Conservation (phyloP, 768 basidiomycete species). For the Tulasnella sp. region DNA sequence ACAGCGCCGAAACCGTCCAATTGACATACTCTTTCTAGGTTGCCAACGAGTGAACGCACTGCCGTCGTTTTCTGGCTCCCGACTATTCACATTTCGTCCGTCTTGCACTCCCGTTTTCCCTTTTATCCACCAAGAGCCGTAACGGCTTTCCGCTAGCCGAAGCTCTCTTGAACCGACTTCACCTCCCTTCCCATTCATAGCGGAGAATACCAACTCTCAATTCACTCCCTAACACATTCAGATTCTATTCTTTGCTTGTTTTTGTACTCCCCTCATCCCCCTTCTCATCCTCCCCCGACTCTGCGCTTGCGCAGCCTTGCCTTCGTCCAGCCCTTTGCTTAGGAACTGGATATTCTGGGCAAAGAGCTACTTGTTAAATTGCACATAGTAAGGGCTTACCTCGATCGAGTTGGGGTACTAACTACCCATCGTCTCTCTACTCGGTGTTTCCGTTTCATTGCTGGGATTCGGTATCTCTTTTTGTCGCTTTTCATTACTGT, state of each 20-base stretch:
- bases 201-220: slow-evolving; percentile 2
- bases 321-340: not conserved
- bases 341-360: not conserved
- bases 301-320: not conserved
- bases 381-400: not conserved
- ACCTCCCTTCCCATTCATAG: not conserved
- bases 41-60: not conserved
- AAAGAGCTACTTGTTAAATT: not conserved
- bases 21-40: not conserved
- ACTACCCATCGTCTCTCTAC: not conserved
- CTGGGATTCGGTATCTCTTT: not conserved
- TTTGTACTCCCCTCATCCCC: not conserved
- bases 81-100: too few species aligned
- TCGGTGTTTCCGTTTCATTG: not conserved
- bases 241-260: not conserved
- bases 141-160: not conserved
- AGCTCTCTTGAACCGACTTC: not conserved
- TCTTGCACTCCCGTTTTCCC: not conserved
- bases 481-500: not conserved
- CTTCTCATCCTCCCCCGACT: not conserved
- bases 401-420: not conserved
- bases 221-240: not conserved
- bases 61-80: too few species aligned
- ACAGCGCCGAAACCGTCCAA: not conserved
- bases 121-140: not conserved